Conservation (phyloP, 805 yeast species). For the Kuraishia piskuri region DNA sequence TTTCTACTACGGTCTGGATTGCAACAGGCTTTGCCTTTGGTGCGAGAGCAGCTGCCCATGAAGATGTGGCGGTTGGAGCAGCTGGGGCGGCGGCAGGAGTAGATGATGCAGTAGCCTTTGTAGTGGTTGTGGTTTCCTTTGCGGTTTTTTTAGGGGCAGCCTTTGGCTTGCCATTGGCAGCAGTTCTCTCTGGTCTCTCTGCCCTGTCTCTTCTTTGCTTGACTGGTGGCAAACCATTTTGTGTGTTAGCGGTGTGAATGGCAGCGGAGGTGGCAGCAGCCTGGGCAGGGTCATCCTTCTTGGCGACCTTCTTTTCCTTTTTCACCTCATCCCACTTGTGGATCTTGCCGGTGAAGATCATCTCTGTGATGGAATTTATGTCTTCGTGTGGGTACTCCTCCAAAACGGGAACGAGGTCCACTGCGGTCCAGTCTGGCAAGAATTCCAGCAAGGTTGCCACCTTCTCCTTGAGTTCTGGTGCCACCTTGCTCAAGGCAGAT, state of each 20-base stretch:
- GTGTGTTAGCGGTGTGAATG: neutral
- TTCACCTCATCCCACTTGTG: conserved; percentile 89
- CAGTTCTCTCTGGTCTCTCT: conserved; percentile 3
- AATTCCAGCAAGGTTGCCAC: conserved; percentile 63
- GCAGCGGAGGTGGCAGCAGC: conserved; percentile 5
- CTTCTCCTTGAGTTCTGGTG: conserved; percentile 17
- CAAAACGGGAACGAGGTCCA: conserved; percentile 71
- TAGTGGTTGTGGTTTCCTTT: conserved; percentile 7
- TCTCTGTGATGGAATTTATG: conserved; percentile 72
- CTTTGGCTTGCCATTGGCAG: neutral
- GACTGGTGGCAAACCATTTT: conserved; percentile 1
- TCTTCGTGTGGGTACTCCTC: conserved; percentile 59
- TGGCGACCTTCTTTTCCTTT: conserved; percentile 38
- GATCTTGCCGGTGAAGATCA: conserved; percentile 85
- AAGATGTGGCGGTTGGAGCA: conserved; percentile 7
- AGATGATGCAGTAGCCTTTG: conserved; percentile 9
- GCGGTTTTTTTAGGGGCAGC: conserved; percentile 3
- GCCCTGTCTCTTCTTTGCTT: neutral
- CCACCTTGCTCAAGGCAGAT: conserved; percentile 1
- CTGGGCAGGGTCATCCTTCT: conserved; percentile 6
- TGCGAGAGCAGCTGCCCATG: conserved; percentile 26
- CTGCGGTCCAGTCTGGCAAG: conserved; percentile 91
- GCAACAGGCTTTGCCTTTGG: conserved; percentile 13
- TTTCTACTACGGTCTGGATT: neutral
- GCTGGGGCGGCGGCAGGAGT: conserved; percentile 6